Evolutionary conservation across 805 yeast genomes (phyloP).

Genomic region (Cyberlindnera misumaiensis): DNA sequence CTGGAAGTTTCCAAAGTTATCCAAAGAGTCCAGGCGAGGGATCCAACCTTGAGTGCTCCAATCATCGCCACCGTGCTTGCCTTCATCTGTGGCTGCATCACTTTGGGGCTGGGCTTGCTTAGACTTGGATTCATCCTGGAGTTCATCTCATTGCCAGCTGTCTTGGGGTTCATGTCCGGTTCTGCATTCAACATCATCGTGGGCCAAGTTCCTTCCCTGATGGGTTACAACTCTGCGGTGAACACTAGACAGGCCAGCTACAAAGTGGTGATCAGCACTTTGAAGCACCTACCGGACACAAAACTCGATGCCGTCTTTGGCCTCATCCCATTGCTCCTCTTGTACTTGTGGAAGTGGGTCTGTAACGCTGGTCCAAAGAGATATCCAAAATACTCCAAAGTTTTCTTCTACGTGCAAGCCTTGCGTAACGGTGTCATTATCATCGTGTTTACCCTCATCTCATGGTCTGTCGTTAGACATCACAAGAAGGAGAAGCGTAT

Average conservation of each 20-base stretch:
- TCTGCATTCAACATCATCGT: conserved; percentile 76
- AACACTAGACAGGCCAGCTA: conserved; percentile 71
- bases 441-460: conserved; percentile 73
- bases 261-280: conserved; percentile 58
- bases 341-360: conserved; percentile 63
- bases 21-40: conserved; percentile 48
- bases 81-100: conserved; percentile 78
- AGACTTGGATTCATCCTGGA: conserved; percentile 86
- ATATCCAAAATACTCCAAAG: conserved; percentile 46
- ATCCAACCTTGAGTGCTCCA: conserved; percentile 48
- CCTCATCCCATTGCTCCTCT: conserved; percentile 60
- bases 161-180: conserved; percentile 91
- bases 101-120: conserved; percentile 74
- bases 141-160: conserved; percentile 85
- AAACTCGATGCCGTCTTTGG: conserved; percentile 88
- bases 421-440: conserved; percentile 78
- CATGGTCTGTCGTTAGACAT: conserved; percentile 66
- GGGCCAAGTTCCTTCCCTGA: conserved; percentile 82
- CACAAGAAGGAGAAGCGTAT: conserved; percentile 37
- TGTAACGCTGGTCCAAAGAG: conserved; percentile 56
- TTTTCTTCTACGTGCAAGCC: conserved; percentile 66
- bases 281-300: conserved; percentile 64
- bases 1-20: conserved; percentile 76
- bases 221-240: conserved; percentile 65
- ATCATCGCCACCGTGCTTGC: conserved; percentile 76